Evolutionary conservation across 306 rosid species (phyloP), one percentile per base, ranked within the genome.

Genomic region (Ochetophila trinervis): DNA sequence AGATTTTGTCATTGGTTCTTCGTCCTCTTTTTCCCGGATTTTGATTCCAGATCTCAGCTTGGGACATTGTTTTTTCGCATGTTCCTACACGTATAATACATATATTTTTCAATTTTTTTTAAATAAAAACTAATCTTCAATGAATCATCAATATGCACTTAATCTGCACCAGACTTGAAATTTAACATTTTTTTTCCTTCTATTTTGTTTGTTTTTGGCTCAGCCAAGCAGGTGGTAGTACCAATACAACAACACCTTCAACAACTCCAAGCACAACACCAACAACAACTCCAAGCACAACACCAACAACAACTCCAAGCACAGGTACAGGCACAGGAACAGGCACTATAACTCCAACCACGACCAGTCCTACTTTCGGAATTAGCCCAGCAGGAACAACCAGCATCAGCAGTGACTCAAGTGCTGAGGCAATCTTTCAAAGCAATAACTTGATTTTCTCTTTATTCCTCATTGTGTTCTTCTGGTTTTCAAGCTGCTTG

Each of bases 311-410:
- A 0, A 48, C 57, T 0, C 37, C 80, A 45, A 67, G 66, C 4
- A 66, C 72, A 0, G 70, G 71, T 1, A 27, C 44, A 8, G 55
- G 64, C 10, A 45, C 64, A 23, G 45, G 34, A 6, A 48, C 53
- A 16, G 13, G 73, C 14, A 24, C 74, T 4, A 67, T 60, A 27
- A 20, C 67, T 0, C 37, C 80, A 0, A 85, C 80, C 4, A 53
- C 74, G 3, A 63, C 54, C 21, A 50, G 9, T 75, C 47, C 66
- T 67, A 72, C 90, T 47, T 82, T 84, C 53, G 89, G 97, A 40
- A 70, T 88, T 1, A 84, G 94, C 76, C 97, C 97, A 16, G 11
- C 87, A 4, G 79, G 87, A 22, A 75, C 84, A 50, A 70, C 80
- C 47, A 51, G 70, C 4, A 24, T 76, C 68, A 60, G 6, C 68